Conservation (phyloP, 2,329 filamentous ascomycete species). For the Penicillium sp. region DNA sequence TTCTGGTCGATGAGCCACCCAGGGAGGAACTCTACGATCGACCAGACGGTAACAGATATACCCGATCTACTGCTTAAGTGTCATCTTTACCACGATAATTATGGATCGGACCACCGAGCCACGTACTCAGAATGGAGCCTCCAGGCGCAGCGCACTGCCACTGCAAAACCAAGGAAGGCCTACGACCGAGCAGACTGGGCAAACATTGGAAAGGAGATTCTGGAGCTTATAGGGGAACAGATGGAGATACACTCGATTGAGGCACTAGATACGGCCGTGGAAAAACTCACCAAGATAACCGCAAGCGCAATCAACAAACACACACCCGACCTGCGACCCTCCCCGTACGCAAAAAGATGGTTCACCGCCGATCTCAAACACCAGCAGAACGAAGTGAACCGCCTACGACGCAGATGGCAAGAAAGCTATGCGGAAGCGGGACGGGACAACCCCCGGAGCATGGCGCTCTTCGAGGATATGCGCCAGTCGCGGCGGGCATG, state of each 20-base stretch:
- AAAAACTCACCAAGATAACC: too few species aligned
- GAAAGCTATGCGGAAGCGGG: conserved; percentile 5
- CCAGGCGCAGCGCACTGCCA: background rate
- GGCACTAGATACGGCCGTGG: too few species aligned
- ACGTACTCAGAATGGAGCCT: conserved; percentile 23
- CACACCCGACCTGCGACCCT: background rate
- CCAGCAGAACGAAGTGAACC: conserved; percentile 21
- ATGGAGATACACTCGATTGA: too few species aligned
- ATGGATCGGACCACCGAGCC: conserved; percentile 20
- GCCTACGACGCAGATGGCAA: conserved; percentile 21
- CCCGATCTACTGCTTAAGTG: conserved; percentile 18
- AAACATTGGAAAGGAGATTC: background rate
- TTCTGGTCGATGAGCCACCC: conserved; percentile 10
- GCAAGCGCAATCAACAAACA: background rate
- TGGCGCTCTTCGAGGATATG: conserved; percentile 13
- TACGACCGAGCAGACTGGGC: conserved; percentile 15
- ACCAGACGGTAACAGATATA: conserved; percentile 17
- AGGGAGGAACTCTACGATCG: conserved; percentile 10
- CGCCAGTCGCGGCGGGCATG: conserved; percentile 14
- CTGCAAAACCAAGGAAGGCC: conserved; percentile 6
- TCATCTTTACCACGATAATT: conserved; percentile 24
- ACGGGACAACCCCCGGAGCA: conserved; percentile 2
- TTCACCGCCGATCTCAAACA: conserved; percentile 26
- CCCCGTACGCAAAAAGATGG: conserved; percentile 25
- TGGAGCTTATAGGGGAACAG: too few species aligned